Base-by-base conservation (phyloP, 345 rosid species). In the Aquilaria malaccensis region DNA sequence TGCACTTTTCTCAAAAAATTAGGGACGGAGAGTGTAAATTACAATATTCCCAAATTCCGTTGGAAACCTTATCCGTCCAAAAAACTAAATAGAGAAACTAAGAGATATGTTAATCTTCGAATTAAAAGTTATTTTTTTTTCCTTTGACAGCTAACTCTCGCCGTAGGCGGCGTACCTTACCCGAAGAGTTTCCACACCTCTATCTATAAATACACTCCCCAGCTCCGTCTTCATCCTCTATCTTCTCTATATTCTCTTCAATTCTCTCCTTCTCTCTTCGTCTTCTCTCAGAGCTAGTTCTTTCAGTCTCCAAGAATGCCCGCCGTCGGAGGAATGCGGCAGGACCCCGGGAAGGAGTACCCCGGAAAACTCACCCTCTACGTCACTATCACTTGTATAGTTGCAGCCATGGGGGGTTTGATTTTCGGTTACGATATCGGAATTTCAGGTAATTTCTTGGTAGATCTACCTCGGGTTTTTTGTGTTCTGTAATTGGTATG, bases 361-460 rank as follows among this genome's bases (percentile, higher is more conserved):
- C 93, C 96, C 45, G 98, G 98, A 13, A 92, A 85, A 29, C 90
- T 92, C 2, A 92, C 98, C 11, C 83, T 68, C 3, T 93, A 63
- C 64, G 98, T 93, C 58, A 66, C 70, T 32, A 78, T 85, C 55
- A 89, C 98, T 43, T 93, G 97, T 61, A 68, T 93, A 29, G 88
- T 93, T 30, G 98, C 97, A n/a, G 93, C 88, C 81, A 93, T 89
- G 98, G 98, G 98, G 2, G 98, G 98, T 67, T 81, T 93, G 71
- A 93, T 93, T 75, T 93, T 93, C 50, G 98, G 98, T 13, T 92
- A 92, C 59, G 98, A 92, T 73, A 86, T 92, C 31, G 98, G 98
- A 12, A 93, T 92, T 64, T 92, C 98, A 7, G 97, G 98, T 88
- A 69, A 74, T 30, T 31, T 37, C 3, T 70, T 57, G 29, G n/a